Conservation (phyloP, 306 rosid genomes). For the Sechiopsis laciniata region DNA sequence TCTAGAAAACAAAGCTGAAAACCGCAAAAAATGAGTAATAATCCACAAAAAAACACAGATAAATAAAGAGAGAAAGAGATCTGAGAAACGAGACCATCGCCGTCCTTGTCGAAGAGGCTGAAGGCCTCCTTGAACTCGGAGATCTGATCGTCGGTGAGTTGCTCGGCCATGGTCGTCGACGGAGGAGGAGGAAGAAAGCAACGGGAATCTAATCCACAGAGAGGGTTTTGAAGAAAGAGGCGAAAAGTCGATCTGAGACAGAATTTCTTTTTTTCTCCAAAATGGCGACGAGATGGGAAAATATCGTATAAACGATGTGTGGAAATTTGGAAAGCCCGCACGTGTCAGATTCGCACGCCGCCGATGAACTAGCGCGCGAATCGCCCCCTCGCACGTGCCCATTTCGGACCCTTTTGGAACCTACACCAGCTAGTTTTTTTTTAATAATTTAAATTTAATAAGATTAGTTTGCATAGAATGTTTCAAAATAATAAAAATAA, state of each 20-base stretch:
- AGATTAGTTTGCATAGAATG: no score
- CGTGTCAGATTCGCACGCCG: constrained; percentile 18
- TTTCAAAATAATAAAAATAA: no score
- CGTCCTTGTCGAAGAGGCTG: constrained; percentile 85
- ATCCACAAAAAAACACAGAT: no score
- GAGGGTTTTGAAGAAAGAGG: not conserved
- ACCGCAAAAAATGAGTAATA: no score
- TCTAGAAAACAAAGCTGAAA: constrained; percentile 12
- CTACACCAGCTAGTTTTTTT: no score
- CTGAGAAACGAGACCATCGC: constrained; percentile 46
- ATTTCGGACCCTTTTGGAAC: not conserved
- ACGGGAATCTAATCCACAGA: not conserved
- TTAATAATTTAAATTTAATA: no score
- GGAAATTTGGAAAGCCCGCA: not conserved
- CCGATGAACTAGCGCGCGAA: not conserved
- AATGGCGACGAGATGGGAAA: not conserved
- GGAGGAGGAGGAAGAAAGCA: constrained; percentile 2
- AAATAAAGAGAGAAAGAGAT: constrained; percentile 26
- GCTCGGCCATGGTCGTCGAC: constrained; percentile 63
- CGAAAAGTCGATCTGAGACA: constrained; percentile 4
- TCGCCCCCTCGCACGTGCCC: not conserved
- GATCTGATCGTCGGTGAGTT: constrained; percentile 81
- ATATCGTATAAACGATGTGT: not conserved
- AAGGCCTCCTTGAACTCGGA: constrained; percentile 81
- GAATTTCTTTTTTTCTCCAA: not conserved